Evolutionary conservation across 2,329 filamentous ascomycete genomes (phyloP).

Genomic region (Sporothrix curviconia): DNA sequence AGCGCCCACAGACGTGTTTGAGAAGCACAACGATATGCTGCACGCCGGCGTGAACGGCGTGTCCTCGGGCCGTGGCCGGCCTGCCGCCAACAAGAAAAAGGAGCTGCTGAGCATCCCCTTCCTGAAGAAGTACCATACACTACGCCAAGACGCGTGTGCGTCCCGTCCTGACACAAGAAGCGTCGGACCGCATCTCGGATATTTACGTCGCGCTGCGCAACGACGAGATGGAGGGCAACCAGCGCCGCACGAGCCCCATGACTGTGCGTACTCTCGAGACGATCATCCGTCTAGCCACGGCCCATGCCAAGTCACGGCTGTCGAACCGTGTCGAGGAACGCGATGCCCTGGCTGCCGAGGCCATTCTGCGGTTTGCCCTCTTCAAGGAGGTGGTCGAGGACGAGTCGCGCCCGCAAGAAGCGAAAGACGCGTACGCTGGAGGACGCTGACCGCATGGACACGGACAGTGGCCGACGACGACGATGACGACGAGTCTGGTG

Average conservation of each 20-base stretch:
- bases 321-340: slow-evolving; percentile 83
- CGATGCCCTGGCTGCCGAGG: slow-evolving; percentile 81
- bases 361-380: slow-evolving; percentile 84
- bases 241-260: slow-evolving; percentile 87
- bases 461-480: slow-evolving; percentile 44
- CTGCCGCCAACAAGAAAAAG: slow-evolving; percentile 59
- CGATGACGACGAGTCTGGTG: slow-evolving; percentile 16
- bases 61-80: background rate
- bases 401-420: slow-evolving; percentile 75
- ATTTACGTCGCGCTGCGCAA: slow-evolving; percentile 91
- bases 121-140: slow-evolving; percentile 99
- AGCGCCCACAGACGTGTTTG: slow-evolving; percentile 81
- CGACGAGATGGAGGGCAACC: slow-evolving; percentile 90
- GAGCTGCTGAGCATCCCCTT: slow-evolving; percentile 95
- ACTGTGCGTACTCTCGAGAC: slow-evolving; percentile 97
- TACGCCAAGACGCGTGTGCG: slow-evolving; percentile 91
- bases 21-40: slow-evolving; percentile 94
- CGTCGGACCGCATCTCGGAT: slow-evolving; percentile 82
- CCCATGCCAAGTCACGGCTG: slow-evolving; percentile 86
- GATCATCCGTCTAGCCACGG: slow-evolving; percentile 93
- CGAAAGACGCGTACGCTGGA: slow-evolving; percentile 56
- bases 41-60: slow-evolving; percentile 82
- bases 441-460: slow-evolving; percentile 30
- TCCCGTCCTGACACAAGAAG: slow-evolving; percentile 83
- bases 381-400: slow-evolving; percentile 89